These are phyloP conservation scores for Phytophthora pluvialis DNA, from an alignment of 352 stramenopile genomes.

Conservation along the genomic window DNA sequence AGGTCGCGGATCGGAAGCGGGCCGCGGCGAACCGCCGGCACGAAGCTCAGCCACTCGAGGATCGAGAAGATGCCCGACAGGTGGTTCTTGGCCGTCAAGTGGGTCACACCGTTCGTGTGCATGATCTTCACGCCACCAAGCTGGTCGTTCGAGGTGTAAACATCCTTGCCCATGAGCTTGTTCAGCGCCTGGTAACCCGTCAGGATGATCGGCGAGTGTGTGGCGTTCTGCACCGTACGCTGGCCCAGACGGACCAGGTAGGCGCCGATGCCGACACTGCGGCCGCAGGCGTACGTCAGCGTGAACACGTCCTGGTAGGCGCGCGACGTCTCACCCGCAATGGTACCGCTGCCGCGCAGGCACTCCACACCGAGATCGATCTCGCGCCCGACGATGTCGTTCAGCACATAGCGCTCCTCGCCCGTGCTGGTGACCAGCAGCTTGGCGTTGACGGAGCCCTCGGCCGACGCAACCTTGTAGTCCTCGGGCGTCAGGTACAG, in stretches of 20 bases:
- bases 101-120: slow-evolving; percentile 99
- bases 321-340: slow-evolving; percentile 98
- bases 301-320: slow-evolving; percentile 99
- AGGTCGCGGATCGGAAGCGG: slow-evolving; percentile 88
- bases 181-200: slow-evolving; percentile 99
- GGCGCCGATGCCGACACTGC: slow-evolving; percentile 99
- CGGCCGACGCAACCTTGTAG: slow-evolving; percentile 92
- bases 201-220: slow-evolving; percentile 98
- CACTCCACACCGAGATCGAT: slow-evolving; percentile 99
- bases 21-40: slow-evolving; percentile 91
- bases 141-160: slow-evolving; percentile 99
- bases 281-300: slow-evolving; percentile 98
- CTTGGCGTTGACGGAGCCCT: slow-evolving; percentile 91
- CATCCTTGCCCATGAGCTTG: slow-evolving; percentile 99
- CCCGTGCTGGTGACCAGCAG: slow-evolving; percentile 64
- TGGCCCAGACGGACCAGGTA: slow-evolving; percentile 99
- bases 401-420: slow-evolving; percentile 94
- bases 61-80: slow-evolving; percentile 95
- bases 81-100: slow-evolving; percentile 97
- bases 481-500: slow-evolving; percentile 96
- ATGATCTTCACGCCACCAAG: slow-evolving; percentile 99
- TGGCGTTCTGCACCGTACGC: slow-evolving; percentile 98
- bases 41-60: slow-evolving; percentile 99
- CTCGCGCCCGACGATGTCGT: slow-evolving; percentile 98
- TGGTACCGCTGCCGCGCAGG: slow-evolving; percentile 98